These are phyloP conservation scores for Citeromyces nyonsensis DNA, from an alignment of 805 yeast species.

Conservation along the genomic window DNA sequence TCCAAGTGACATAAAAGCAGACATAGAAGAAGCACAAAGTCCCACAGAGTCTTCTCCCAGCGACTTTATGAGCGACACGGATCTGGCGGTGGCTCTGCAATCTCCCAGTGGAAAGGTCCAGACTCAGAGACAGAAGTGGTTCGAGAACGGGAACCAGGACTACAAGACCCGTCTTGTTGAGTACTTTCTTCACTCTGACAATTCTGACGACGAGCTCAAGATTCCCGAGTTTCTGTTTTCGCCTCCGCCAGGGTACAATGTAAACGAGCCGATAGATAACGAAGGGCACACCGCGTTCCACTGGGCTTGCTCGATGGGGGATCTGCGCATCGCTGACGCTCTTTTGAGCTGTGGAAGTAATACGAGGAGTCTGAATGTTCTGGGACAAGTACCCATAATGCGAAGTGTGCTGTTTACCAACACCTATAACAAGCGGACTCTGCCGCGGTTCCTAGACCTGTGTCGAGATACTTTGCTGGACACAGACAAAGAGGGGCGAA, in stretches of 20 bases:
- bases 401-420: constrained; percentile 79
- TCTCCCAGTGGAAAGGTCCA: constrained; percentile 3
- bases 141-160: constrained; percentile 14
- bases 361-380: constrained; percentile 38
- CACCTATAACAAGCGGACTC: constrained; percentile 67
- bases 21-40: constrained; percentile 1
- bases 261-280: constrained; percentile 75
- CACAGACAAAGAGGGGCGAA: constrained; percentile 57
- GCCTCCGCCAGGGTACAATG: constrained; percentile 51
- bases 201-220: constrained; percentile 14
- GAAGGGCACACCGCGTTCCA: constrained; percentile 93
- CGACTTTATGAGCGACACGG: constrained; percentile 38
- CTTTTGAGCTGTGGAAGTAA: constrained; percentile 66
- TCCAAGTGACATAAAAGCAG: constrained; percentile 1
- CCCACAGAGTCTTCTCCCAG: constrained; percentile 24
- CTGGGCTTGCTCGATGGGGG: constrained; percentile 97
- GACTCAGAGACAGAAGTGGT: constrained; percentile 1
- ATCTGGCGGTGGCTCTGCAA: constrained; percentile 25
- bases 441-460: constrained; percentile 63
- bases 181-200: constrained; percentile 39
- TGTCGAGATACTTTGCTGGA: constrained; percentile 66
- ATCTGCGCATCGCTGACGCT: constrained; percentile 58
- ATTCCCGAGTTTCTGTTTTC: constrained; percentile 53
- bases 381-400: constrained; percentile 81
- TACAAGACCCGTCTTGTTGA: constrained; percentile 31